Base-by-base conservation (phyloP, 2,329 filamentous ascomycete genomes). In the Fusarium pseudograminearum region DNA sequence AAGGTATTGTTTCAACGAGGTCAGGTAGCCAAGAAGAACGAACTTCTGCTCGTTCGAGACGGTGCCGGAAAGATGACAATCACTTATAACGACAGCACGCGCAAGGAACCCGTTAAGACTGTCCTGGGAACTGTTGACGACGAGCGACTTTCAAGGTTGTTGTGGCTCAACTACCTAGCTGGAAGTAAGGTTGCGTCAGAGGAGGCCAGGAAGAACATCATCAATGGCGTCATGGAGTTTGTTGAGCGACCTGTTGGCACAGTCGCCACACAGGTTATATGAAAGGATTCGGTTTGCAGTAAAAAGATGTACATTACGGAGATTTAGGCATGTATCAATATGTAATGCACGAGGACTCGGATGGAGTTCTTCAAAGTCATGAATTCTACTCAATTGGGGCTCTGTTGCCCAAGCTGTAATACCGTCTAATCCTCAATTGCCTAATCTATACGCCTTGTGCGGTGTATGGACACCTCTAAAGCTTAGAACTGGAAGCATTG, bases 151-250 rank as follows among this genome's bases (percentile, higher is more conserved):
- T 91, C 91, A 59, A 88, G 92, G 61, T 82, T 95, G 63, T 82
- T 98, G 24, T 98, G 95, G 95, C 81, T 98, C 77, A 91, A 94
- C 72, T 99, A 97, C 80, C 83, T 99, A 33, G 93, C 89, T 7
- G 96, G 96, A 1, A 91, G 89, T 78, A 93, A 90, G 74, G 94
- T 98, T 12, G 94, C 94, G 31, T 97, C 93, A 68, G 93, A 97
- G 78, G 84, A 86, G 4, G 93, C 94, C 18, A 87, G 95, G 71
- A 85, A 89, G 80, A 97, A 87, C 72, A 91, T 99, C 52, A 91
- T 97, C 5, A 89, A 97, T 48, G 96, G 96, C 0, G 87, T 97
- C 65, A 90, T 98, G 85, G 90, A 90, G 71, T 92, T 98, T 80
- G 93, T 96, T 2, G 92, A 94, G 80, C 83, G 95, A 69, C 96